phyloP scores from a whole-genome alignment of 2,329 filamentous ascomycete genomes.

The Penicillium sp. region DNA sequence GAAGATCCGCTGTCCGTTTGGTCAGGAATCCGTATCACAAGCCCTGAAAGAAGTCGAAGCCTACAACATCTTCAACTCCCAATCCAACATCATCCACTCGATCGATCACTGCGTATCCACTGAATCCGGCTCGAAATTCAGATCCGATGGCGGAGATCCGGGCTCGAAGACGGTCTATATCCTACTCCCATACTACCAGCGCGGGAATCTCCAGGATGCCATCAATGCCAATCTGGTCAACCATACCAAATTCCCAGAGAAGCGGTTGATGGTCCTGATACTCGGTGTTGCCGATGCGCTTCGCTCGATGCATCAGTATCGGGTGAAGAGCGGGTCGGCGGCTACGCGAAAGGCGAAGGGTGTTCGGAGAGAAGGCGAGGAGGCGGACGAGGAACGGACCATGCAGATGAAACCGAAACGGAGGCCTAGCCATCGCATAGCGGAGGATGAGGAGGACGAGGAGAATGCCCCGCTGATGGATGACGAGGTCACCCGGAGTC shows the following conservation, averaged over 20 bases:
- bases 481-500: slow-evolving; percentile 66
- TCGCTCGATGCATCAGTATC: slow-evolving; percentile 88
- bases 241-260: slow-evolving; percentile 84
- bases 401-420: slow-evolving; percentile 42
- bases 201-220: slow-evolving; percentile 94
- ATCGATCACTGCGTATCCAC: slow-evolving; percentile 79
- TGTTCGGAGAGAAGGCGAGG: slow-evolving; percentile 56
- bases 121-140: slow-evolving; percentile 60
- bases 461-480: slow-evolving; percentile 84
- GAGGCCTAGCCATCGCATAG: slow-evolving; percentile 47
- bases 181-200: slow-evolving; percentile 87
- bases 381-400: slow-evolving; percentile 50
- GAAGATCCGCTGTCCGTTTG: slow-evolving; percentile 98
- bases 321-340: slow-evolving; percentile 58
- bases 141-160: slow-evolving; percentile 58
- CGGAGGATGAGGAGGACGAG: slow-evolving; percentile 71
- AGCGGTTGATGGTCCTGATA: slow-evolving; percentile 83
- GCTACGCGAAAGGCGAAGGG: slow-evolving; percentile 56
- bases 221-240: slow-evolving; percentile 99
- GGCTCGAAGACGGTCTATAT: slow-evolving; percentile 94
- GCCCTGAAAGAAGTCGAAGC: slow-evolving; percentile 97
- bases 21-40: slow-evolving; percentile 89
- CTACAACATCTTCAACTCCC: slow-evolving; percentile 82
- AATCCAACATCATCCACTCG: slow-evolving; percentile 81
- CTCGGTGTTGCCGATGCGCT: slow-evolving; percentile 87